Conservation (phyloP, 2,329 filamentous ascomycete genomes). For the Exophiala lecanii-corni region DNA sequence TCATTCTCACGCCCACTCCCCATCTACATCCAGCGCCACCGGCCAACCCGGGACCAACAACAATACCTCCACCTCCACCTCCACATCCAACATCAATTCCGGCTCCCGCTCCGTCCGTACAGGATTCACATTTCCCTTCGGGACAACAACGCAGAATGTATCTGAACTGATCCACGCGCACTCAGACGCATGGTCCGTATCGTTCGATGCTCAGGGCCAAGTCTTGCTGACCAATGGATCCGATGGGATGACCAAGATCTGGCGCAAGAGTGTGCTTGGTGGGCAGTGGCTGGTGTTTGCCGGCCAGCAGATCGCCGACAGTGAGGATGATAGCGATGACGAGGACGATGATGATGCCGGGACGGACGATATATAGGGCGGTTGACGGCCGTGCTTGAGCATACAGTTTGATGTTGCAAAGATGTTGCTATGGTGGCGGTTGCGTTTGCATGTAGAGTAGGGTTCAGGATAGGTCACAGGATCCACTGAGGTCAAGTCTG, state of each 20-base stretch:
- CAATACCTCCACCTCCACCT: background rate
- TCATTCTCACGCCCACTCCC: background rate
- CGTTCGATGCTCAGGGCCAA: constrained; percentile 24
- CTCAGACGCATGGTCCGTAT: constrained; percentile 23
- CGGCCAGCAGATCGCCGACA: constrained; percentile 13
- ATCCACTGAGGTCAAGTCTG: too few relatives aligned
- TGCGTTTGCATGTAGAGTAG: too few relatives aligned
- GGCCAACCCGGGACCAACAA: background rate
- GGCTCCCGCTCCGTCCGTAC: constrained; percentile 10
- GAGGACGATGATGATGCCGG: constrained; percentile 5
- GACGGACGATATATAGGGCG: too few relatives aligned
- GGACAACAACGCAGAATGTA: constrained; percentile 9
- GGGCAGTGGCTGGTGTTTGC: constrained; percentile 17
- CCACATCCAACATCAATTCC: background rate
- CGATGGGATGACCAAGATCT: constrained; percentile 22
- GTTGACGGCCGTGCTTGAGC: too few relatives aligned
- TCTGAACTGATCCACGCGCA: constrained; percentile 19
- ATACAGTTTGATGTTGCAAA: too few relatives aligned
- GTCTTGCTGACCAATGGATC: constrained; percentile 23
- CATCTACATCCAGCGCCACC: background rate
- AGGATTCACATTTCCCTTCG: constrained; percentile 18
- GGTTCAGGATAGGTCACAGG: too few relatives aligned
- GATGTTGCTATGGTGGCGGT: too few relatives aligned
- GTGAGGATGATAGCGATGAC: constrained; percentile 5
- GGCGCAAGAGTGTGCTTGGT: constrained; percentile 14